Base-by-base conservation (phyloP, 2,329 filamentous ascomycete species). In the Sporothrix globosa region DNA sequence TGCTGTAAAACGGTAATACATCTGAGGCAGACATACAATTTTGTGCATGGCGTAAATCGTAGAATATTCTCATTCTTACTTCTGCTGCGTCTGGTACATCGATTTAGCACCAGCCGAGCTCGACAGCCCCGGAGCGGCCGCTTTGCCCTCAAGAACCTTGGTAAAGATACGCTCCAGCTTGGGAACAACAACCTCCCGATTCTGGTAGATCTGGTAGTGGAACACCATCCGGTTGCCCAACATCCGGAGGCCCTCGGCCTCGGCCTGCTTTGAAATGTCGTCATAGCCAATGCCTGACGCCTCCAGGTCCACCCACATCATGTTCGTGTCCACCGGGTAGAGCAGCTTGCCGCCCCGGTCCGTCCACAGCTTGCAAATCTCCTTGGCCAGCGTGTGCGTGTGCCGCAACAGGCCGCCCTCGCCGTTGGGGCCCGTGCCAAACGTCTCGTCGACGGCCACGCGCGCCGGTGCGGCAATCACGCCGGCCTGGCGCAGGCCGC, bases 291-390 rank as follows among this genome's bases (percentile, higher is more conserved):
- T 82, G 1, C 87, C 86, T 13, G 87, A 85, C 0, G 85, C 84
- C 41, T 88, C 85, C 19, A 96, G 81, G 78, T 96, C 90, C 71
- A 96, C 77, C 92, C 92, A 97, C 46, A 92, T 88, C 92, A 97
- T 96, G 80, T 97, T 97, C n/a, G 93, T 96, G 77, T 97, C 90
- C 1, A 91, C 90, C 0, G 91, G 90, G 71, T 90, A 84, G 24
- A 84, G 80, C 70, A 93, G 80, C 79, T 86, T 87, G 1, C 92
- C 93, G 4, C 92, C 92, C 67, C 89, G 82, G 19, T 81, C 81
- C 5, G 83, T 85, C 93, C 93, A 97, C 73, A 91, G 75, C 73
- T 75, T 73, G 61, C 76, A 88, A 30, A 94, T 83, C 74, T 82
- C 82, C 78, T 85, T 85, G 2, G 92, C 91, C 41, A 85, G 85